These are phyloP conservation scores for Fusarium sacchari DNA, from an alignment of 2,329 filamentous ascomycete genomes.

Conservation along the genomic window DNA sequence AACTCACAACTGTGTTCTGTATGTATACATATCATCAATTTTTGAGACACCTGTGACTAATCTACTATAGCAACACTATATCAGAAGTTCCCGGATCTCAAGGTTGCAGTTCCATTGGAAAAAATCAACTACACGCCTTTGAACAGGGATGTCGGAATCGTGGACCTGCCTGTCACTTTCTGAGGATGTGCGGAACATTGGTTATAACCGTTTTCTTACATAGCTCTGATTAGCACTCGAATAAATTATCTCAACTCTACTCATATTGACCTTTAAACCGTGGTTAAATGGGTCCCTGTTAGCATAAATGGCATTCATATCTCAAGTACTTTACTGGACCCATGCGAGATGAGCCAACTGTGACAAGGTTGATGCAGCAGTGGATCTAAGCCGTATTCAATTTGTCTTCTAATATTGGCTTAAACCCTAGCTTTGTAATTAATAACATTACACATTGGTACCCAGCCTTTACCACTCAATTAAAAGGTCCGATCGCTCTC, in stretches of 20 bases:
- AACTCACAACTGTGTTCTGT: conserved; percentile 20
- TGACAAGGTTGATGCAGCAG: background rate
- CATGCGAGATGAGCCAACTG: background rate
- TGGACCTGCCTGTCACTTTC: conserved; percentile 14
- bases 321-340: too few relatives aligned
- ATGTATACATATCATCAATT: background rate
- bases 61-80: background rate
- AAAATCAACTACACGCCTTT: conserved; percentile 26
- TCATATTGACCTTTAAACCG: accelerated
- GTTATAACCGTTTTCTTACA: background rate
- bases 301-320: background rate
- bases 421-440: background rate
- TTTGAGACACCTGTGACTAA: accelerated
- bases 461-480: background rate
- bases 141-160: conserved; percentile 16
- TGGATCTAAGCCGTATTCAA: accelerated
- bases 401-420: too few relatives aligned
- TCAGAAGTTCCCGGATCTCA: conserved; percentile 7
- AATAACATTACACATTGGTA: too few relatives aligned
- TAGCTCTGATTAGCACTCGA: background rate
- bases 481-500: conserved; percentile 7
- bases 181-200: background rate
- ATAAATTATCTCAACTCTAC: background rate
- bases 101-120: conserved; percentile 5
- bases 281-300: accelerated